Evolutionary conservation across 257 asterid genomes (phyloP).

Genomic region (Capsicum pubescens): DNA sequence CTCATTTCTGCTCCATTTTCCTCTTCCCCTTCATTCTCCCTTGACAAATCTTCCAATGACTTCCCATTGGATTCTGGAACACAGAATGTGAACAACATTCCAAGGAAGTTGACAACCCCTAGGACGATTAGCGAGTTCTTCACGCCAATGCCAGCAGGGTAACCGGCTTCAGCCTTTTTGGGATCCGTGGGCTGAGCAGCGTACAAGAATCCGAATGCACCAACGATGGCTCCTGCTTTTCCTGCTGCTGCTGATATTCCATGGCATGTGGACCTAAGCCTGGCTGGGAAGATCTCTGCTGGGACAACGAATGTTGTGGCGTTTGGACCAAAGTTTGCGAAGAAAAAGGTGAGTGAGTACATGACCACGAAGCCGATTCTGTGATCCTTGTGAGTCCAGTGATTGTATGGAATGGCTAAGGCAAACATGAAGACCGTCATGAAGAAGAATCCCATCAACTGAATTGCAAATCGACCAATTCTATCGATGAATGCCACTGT

Average conservation of each 20-base stretch:
- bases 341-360: conserved; percentile 53
- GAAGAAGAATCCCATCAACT: conserved; percentile 56
- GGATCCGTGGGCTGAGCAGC: conserved; percentile 39
- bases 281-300: conserved; percentile 52
- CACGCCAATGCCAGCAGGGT: conserved; percentile 49
- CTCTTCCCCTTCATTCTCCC: conserved; percentile 39
- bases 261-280: conserved; percentile 54
- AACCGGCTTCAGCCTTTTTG: conserved; percentile 35
- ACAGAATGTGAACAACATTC: conserved; percentile 38
- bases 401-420: conserved; percentile 50
- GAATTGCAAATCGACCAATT: conserved; percentile 50
- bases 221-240: conserved; percentile 52
- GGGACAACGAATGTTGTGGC: conserved; percentile 57
- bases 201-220: conserved; percentile 49
- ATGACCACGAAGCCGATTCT: conserved; percentile 48
- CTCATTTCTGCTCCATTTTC: conserved; percentile 15
- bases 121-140: conserved; percentile 45
- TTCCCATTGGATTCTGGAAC: conserved; percentile 51
- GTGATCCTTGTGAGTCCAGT: conserved; percentile 42
- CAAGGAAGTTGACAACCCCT: conserved; percentile 38
- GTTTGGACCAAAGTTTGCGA: conserved; percentile 54
- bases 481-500: conserved; percentile 49
- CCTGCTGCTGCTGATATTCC: conserved; percentile 57
- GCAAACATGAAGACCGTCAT: conserved; percentile 63
- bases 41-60: conserved; percentile 47